A percentile compares a stretch with the other conserved stretches of the same genome.
These are phyloP conservation scores for Mycosarcoma mackinlayi DNA, from an alignment of 1,284 basidiomycete species.

Conservation along the genomic window DNA sequence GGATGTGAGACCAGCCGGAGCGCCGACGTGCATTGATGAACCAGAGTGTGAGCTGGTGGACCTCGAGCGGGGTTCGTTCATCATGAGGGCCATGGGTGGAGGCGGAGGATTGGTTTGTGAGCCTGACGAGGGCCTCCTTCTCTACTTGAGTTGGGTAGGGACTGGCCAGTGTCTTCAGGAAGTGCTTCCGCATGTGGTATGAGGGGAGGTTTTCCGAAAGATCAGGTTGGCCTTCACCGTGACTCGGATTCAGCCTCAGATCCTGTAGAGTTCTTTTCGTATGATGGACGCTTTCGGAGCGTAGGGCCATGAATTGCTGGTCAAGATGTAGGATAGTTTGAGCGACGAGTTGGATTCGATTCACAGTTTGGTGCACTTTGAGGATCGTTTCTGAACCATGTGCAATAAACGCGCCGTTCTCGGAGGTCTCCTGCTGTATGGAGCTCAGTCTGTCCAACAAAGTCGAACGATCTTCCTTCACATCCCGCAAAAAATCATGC, in stretches of 20 bases:
- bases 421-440: neutral
- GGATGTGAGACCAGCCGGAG: conserved; percentile 61
- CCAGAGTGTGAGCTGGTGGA: conserved; percentile 59
- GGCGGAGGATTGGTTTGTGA: conserved; percentile 38
- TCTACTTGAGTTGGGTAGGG: conserved; percentile 54
- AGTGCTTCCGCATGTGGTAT: conserved; percentile 56
- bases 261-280: neutral
- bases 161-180: conserved; percentile 48
- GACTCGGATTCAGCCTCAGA: neutral
- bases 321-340: neutral
- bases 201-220: conserved; percentile 25
- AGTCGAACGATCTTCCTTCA: neutral
- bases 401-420: neutral
- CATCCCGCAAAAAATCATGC: neutral
- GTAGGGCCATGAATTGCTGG: neutral
- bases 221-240: neutral
- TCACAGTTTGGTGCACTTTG: neutral
- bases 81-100: no score
- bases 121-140: conserved; percentile 46
- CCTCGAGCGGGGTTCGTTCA: conserved; percentile 2
- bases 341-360: neutral
- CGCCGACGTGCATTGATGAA: conserved; percentile 67
- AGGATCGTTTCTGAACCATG: neutral
- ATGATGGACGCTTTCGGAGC: neutral
- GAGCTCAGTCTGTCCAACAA: neutral